phyloP scores from a whole-genome alignment of 345 rosid species.

The Eucalyptus polyanthemos region DNA sequence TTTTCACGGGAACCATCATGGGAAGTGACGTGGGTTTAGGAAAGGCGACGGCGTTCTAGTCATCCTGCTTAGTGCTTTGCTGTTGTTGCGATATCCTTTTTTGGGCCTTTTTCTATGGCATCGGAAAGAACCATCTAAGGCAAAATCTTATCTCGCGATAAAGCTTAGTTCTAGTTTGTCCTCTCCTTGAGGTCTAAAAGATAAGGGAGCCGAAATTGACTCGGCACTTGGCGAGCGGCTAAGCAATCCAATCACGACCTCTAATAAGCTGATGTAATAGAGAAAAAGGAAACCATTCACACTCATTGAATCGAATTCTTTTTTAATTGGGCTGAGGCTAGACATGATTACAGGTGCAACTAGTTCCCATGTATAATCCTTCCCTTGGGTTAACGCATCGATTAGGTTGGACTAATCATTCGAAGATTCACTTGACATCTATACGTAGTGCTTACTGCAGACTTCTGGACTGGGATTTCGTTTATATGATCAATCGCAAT shows the following conservation, averaged over 20 bases:
- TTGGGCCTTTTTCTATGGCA: not conserved
- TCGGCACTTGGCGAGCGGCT: not conserved
- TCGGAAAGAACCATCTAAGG: not conserved
- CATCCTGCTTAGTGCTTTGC: not conserved
- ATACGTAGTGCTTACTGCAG: no score
- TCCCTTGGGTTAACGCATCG: not conserved
- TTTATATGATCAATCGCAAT: not conserved
- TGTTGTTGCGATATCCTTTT: not conserved
- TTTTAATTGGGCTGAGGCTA: not conserved
- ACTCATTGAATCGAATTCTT: not conserved
- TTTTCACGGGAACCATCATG: not conserved
- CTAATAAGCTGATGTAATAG: not conserved
- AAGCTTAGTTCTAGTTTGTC: not conserved
- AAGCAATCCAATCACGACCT: not conserved
- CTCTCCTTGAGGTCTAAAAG: not conserved
- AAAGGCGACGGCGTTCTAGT: not conserved
- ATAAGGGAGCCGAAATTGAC: not conserved
- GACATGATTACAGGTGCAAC: not conserved
- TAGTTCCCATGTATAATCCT: not conserved
- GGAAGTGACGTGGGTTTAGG: not conserved
- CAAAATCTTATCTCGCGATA: not conserved
- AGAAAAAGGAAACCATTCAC: not conserved
- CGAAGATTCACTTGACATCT: no score
- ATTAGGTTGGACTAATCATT: not conserved
- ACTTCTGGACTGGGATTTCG: no score